Base-by-base conservation (phyloP, 768 basidiomycete species). In the Mycena galopus region DNA sequence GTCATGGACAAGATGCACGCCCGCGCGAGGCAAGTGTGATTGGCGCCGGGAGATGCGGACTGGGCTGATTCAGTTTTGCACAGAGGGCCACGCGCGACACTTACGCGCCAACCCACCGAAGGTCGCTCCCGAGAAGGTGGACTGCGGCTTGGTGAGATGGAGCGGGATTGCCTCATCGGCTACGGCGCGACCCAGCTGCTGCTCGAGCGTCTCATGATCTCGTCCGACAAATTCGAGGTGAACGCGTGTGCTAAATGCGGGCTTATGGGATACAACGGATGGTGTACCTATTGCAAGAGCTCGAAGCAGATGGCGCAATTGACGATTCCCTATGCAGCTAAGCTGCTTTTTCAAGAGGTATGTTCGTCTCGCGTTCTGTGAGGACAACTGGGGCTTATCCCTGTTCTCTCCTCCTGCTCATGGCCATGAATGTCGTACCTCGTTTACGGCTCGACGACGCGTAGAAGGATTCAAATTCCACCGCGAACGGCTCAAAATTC, bases 1-100 rank as follows among this genome's bases (percentile, higher is more conserved):
- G 97, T 99, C 61, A 94, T 98, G 93, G 98, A 99, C 88, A 99
- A 99, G 87, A 99, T 99, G 98, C 98, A 99, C 77, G 98, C 98
- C 75, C 93, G 98, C 69, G 96, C 98, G 61, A 93, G 96, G 95
- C 93, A 81, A 77, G 87, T 77, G 65, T 69, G 73, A 75, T 61
- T 64, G 75, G 71, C 64, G 50, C 32, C 63, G 60, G 12, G 33
- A 65, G 50, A 35, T 17, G 51, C 37, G 69, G 29, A 23, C 10
- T 29, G 37, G 30, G 33, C 73, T 75, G 69, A 66, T 75, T 62
- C 17, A 73, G 35, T 65, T 69, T 35, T 50, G 74, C 65, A 47
- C 80, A 96, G 95, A 78, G 97, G 98, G 19, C 98, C 98, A 56
- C 93, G 96, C 79, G 98, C 98, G 12, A 97, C 96, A 25, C 84